Evolutionary conservation across 768 basidiomycete species (phyloP), one percentile per base, ranked within the genome.

Genomic region (Podaxis rugospora): DNA sequence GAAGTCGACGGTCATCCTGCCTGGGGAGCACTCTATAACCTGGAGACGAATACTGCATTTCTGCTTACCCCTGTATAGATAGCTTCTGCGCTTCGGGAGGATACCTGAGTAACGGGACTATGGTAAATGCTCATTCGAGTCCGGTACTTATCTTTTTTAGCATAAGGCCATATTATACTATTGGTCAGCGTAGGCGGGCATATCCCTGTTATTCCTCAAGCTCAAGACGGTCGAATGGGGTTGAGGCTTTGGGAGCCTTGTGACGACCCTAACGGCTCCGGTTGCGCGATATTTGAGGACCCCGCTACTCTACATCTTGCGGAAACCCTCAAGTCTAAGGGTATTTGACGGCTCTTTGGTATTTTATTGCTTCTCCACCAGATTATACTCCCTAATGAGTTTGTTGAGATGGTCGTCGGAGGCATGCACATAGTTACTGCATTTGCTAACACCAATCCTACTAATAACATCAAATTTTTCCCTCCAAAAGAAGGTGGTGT

Each of bases 381-480:
- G 18, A 44, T 5, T 16, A n/a, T 16, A 0, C 14, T 44, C 16
- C 6, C 40, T 40, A n/a, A 40, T n/a, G 14, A 4, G 4, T 40
- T 13, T 1, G n/a, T n/a, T 2, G 6, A 70, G 70, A 72, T 72
- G 67, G 61, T 71, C 21, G 63, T 71, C 10, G 70, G 70, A 35
- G 70, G 70, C 13, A 68, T 71, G 10, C 70, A 71, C 37, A 66
- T 70, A 27, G 62, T 49, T 23, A 70, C 62, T 7, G 84, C 85
- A 3, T 89, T 86, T 78, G 86, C 86, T 68, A 87, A 88, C 65
- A 84, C 80, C 32, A 78, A 75, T 55, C 84, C 85, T 4, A 80
- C 82, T 54, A 86, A 71, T 55, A 70, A 64, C 51, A 70, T 75
- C 53, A 76, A 77, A 61, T 78, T 76, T 52, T 76, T 70, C 68